Evolutionary conservation across 441 rosid species (phyloP), one percentile per base, ranked within the genome.

Genomic region (Populus tomentosa): DNA sequence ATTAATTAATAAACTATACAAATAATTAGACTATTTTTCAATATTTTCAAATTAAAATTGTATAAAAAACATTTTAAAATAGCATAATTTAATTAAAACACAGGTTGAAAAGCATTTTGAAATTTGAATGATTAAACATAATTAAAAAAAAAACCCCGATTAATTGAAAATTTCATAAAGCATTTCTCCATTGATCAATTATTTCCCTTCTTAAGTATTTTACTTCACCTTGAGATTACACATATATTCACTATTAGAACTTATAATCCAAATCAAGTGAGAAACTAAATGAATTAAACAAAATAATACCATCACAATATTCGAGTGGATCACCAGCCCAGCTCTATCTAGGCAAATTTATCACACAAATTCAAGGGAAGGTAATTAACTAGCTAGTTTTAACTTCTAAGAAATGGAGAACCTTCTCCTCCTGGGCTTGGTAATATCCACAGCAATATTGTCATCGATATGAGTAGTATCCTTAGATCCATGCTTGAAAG

Each of bases 401-500:
- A n/a, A 56, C 10, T 56, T 8, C 63, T 56, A 56, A 56, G 63
- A 56, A 7, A 56, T 1, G 63, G 63, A 20, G 24, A 56, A 56
- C 63, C 63, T 56, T 56, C 24, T 56, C 63, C 63, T 56, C 10
- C 63, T 56, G 0, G 63, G 63, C 23, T n/a, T 56, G 63, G 63
- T n/a, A 56, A 56, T 56, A 56, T 7, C 63, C 24, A 20, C 62
- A 20, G 7, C 23, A n/a, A 2, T 7, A n/a, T n/a, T n/a, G 10
- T 56, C 63, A 56, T 56, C 63, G 3, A 56, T 56, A n/a, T 56
- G 63, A 56, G 23, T 2, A 35, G 98, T 93, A 81, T 93, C 98
- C 80, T 92, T 93, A 20, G 98, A 87, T 1, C 95, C 98, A 33
- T 87, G 82, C 71, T 72, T 85, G 81, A 95, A 95, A 11, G 98